Evolutionary conservation across 2,329 filamentous ascomycete species (phyloP).

Genomic region (Venturia asperata): DNA sequence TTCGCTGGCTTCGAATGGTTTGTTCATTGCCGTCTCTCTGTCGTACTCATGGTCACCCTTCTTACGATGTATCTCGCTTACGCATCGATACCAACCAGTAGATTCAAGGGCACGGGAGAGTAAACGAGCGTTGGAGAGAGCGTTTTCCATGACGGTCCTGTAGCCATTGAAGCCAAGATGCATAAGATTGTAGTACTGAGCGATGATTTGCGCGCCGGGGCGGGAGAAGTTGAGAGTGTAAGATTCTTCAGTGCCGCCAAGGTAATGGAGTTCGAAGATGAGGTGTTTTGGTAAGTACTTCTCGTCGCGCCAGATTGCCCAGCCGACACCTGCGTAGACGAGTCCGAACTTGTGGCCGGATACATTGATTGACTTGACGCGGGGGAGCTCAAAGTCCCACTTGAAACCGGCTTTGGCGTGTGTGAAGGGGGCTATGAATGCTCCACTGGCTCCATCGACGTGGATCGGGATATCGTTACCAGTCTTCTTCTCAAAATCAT

Average conservation of each 20-base stretch:
- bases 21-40: constrained; percentile 30
- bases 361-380: constrained; percentile 60
- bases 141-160: constrained; percentile 58
- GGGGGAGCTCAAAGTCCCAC: constrained; percentile 46
- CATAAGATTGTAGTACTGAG: constrained; percentile 67
- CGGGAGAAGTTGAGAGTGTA: constrained; percentile 69
- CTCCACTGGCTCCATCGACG: constrained; percentile 56
- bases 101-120: constrained; percentile 57
- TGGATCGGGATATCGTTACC: constrained; percentile 62
- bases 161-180: constrained; percentile 63
- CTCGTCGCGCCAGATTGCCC: constrained; percentile 63
- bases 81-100: constrained; percentile 58
- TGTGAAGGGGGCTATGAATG: constrained; percentile 56
- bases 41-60: constrained; percentile 41
- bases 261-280: constrained; percentile 64
- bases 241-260: constrained; percentile 63
- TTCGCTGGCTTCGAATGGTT: constrained; percentile 41
- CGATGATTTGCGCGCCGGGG: constrained; percentile 61
- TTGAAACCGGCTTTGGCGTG: constrained; percentile 50
- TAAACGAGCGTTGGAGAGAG: constrained; percentile 56
- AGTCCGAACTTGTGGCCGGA: constrained; percentile 58
- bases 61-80: constrained; percentile 59
- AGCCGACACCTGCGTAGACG: constrained; percentile 61
- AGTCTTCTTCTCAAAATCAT: constrained; percentile 54
- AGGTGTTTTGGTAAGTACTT: constrained; percentile 58